A percentile compares a stretch with the other conserved stretches of the same genome.
Evolutionary conservation across 352 stramenopile species (phyloP).

Genomic region (Globisporangium viniferum): DNA sequence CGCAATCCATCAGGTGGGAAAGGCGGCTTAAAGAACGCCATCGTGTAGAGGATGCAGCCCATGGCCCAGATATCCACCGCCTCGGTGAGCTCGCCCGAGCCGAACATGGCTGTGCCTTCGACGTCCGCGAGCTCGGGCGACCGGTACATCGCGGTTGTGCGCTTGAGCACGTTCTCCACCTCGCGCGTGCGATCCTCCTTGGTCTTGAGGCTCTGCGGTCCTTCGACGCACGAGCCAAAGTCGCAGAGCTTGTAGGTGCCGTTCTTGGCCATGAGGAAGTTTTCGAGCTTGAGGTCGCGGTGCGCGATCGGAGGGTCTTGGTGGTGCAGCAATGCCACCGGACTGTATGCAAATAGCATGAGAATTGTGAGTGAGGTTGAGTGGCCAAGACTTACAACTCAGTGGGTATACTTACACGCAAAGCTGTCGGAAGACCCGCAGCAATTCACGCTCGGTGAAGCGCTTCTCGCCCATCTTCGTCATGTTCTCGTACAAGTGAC

Average conservation of each 20-base stretch:
- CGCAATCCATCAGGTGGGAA: constrained; percentile 95
- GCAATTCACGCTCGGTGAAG: constrained; percentile 65
- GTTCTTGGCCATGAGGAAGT: constrained; percentile 91
- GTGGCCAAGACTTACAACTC: neutral
- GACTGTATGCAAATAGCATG: constrained; percentile 22
- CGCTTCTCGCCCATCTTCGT: constrained; percentile 78
- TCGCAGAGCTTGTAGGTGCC: constrained; percentile 94
- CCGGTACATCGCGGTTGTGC: constrained; percentile 97
- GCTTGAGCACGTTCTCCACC: constrained; percentile 94
- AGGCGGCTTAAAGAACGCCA: constrained; percentile 95
- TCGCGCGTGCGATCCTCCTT: constrained; percentile 84
- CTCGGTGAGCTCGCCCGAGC: constrained; percentile 89
- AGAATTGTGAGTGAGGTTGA: neutral
- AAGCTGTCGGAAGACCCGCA: constrained; percentile 63
- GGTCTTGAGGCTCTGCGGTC: constrained; percentile 69
- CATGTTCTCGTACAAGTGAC: constrained; percentile 93
- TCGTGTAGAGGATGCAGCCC: constrained; percentile 95
- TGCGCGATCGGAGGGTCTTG: constrained; percentile 92
- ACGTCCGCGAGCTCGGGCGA: constrained; percentile 97
- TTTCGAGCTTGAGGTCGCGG: constrained; percentile 97
- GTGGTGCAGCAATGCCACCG: constrained; percentile 56
- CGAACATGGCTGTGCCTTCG: constrained; percentile 89
- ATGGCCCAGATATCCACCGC: constrained; percentile 93
- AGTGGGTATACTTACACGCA: constrained; percentile 49
- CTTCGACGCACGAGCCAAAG: constrained; percentile 92